Evolutionary conservation across 768 basidiomycete species (phyloP).

Genomic region (Kwoniella bestiolae): DNA sequence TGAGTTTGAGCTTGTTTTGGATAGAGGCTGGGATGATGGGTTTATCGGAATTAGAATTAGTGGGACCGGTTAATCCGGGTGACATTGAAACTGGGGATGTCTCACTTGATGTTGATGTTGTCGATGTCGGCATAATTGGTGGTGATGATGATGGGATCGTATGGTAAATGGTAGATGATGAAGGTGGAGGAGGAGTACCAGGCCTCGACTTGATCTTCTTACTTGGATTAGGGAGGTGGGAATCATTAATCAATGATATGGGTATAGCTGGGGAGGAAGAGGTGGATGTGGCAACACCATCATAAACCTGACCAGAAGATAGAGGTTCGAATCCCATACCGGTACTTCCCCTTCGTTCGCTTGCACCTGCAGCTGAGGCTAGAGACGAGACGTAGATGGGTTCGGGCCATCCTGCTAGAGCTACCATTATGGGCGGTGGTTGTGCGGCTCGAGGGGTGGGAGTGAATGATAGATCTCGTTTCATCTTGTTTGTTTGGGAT

Average conservation of each 20-base stretch:
- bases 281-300: constrained; percentile 6
- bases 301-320: constrained; percentile 18
- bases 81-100: not conserved
- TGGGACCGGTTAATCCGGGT: not conserved
- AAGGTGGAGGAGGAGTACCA: constrained; percentile 4
- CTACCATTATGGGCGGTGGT: constrained; percentile 24
- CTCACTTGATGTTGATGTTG: not conserved
- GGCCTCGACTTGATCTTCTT: constrained; percentile 1
- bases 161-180: not conserved
- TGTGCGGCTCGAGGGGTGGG: not conserved
- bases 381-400: constrained; percentile 19
- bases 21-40: not conserved
- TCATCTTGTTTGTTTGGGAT: not conserved
- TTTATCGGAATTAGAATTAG: not conserved
- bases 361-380: too few relatives aligned
- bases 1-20: not conserved
- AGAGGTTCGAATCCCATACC: constrained; percentile 12
- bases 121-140: not conserved
- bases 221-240: not conserved
- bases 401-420: constrained; percentile 32
- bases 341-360: not conserved
- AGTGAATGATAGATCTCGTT: not conserved
- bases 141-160: not conserved
- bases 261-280: not conserved
- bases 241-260: not conserved